Evolutionary conservation across 2,329 filamentous ascomycete genomes (phyloP), one percentile per base, ranked within the genome.

Genomic region (Claviceps maximensis): DNA sequence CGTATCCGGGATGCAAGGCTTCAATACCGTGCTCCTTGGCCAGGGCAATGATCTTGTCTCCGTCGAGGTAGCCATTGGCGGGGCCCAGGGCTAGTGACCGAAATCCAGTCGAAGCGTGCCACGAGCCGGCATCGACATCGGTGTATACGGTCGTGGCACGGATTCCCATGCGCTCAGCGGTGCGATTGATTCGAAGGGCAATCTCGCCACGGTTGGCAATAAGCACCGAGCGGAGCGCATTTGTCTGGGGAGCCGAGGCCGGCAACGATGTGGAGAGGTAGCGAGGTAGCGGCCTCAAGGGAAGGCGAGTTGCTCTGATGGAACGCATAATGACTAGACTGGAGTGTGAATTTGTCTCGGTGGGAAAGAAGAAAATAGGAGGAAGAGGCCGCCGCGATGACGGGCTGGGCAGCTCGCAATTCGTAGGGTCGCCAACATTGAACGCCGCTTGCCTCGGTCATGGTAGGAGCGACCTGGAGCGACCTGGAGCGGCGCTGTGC

Each of bases 201-300:
- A 98, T 98, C 71, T 98, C 93, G 61, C 93, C 93, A 61, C 93
- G 84, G 67, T 98, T 98, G 52, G 93, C 93, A 65, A 98, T 97
- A 25, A 98, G 78, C 44, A 97, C 86, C 9, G 89, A 95, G 53
- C 82, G 83, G 59, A 84, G 79, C 31, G 79, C 76, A 15, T 72
- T 75, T 13, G 62, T 56, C 52, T 63, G 64, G 50, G 69, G 63
- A n/a, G 65, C 52, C 12, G 64, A 59, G 50, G 66, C 64, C 4
- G 44, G 47, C 45, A 52, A 31, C 10, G 46, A 36, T 17, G 63
- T 60, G 46, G 63, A 69, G 54, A 66, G 58, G 55, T 64, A 62
- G 48, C 67, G 73, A 66, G 68, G 67, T 58, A 69, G 65, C 49
- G 67, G 65, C 57, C 71, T 73, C 60, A 76, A 65, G 56, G 72